Percentiles rank a stretch among this genome's conserved stretches.
phyloP scores from a whole-genome alignment of 441 rosid genomes.

The Cnidoscolus chayamansa region DNA sequence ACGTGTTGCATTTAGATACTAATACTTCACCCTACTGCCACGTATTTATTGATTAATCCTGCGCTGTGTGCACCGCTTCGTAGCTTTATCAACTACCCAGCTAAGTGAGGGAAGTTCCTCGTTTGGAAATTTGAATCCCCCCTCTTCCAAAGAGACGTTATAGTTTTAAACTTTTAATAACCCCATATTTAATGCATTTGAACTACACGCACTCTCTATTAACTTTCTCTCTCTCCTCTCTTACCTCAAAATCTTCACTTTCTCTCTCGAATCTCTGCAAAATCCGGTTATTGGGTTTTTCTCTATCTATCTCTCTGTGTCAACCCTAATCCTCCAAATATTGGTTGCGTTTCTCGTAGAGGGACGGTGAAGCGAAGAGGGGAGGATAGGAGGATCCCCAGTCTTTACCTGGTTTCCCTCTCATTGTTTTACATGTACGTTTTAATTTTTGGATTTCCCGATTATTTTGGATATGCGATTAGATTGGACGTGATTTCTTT shows the following conservation, averaged over 20 bases:
- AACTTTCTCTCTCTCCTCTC: background rate
- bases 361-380: background rate
- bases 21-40: background rate
- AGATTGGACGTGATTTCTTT: conserved; percentile 1
- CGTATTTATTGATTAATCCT: background rate
- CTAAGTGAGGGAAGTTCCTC: conserved; percentile 1
- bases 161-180: conserved; percentile 1
- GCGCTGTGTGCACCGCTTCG: background rate
- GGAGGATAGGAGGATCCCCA: conserved; percentile 11
- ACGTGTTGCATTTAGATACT: background rate
- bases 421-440: conserved; percentile 29
- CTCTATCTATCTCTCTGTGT: background rate
- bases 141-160: conserved; percentile 48
- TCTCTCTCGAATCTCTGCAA: conserved; percentile 19
- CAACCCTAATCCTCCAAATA: background rate
- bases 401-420: conserved; percentile 7
- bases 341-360: conserved; percentile 10
- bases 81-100: conserved; percentile 1
- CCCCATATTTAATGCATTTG: conserved; percentile 34
- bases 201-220: conserved; percentile 22
- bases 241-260: background rate
- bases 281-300: background rate
- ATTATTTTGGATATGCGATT: conserved; percentile 15
- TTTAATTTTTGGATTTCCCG: background rate
- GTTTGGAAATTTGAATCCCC: conserved; percentile 50